phyloP scores from a whole-genome alignment of 257 asterid species.

The Coffea canephora region DNA sequence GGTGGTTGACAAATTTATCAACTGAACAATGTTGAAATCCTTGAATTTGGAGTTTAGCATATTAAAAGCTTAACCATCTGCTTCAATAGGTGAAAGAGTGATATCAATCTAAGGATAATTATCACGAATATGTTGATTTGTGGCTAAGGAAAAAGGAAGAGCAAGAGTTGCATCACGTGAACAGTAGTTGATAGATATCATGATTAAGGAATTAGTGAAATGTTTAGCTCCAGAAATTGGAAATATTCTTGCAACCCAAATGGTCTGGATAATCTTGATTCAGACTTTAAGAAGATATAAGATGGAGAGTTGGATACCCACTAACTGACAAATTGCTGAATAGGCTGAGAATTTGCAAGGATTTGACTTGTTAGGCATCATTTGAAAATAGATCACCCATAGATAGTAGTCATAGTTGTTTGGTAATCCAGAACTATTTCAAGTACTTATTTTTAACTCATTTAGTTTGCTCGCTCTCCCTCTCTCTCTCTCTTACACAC shows the following conservation, averaged over 20 bases:
- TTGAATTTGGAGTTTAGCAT: not conserved
- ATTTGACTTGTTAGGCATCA: not conserved
- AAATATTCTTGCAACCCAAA: not conserved
- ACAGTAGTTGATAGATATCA: not conserved
- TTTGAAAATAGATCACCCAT: not conserved
- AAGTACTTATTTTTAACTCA: not conserved
- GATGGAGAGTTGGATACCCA: not conserved
- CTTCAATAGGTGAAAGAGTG: not conserved
- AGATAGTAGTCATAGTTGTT: not conserved
- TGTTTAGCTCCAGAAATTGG: not conserved
- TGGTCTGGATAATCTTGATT: not conserved
- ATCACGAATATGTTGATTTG: not conserved
- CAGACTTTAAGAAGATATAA: not conserved
- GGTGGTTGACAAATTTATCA: not conserved
- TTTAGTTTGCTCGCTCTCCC: not conserved
- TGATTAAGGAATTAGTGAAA: not conserved
- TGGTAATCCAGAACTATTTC: not conserved
- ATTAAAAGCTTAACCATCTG: not conserved
- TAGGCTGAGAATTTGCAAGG: not conserved
- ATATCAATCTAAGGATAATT: not conserved
- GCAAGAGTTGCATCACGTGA: not conserved
- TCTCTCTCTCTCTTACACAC: not conserved
- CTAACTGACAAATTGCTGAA: not conserved
- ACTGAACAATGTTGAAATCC: not conserved
- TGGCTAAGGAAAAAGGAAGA: not conserved